Conservation (phyloP, 169 alveolate species). For the Plasmodium blacklocki region DNA sequence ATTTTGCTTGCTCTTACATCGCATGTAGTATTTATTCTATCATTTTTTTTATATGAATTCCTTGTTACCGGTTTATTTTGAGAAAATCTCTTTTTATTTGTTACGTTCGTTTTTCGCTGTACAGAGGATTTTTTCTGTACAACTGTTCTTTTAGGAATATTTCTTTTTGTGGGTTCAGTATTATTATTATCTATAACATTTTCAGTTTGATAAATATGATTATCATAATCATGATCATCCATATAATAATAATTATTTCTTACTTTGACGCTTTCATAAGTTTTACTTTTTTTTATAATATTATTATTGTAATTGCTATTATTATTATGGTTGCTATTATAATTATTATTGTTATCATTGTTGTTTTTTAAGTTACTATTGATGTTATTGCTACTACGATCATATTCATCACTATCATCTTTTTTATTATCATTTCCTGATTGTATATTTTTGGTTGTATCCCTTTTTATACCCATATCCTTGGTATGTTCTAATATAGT, state of each 20-base stretch:
- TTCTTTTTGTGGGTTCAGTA: not conserved
- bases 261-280: slow-evolving; percentile 7
- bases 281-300: slow-evolving; percentile 5
- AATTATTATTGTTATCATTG: too few relatives aligned
- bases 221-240: not conserved
- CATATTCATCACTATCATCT: too few relatives aligned
- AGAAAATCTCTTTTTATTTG: slow-evolving; percentile 8
- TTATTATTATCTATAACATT: not conserved
- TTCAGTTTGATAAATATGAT: not conserved
- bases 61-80: slow-evolving; percentile 25
- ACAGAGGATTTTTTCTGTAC: too few relatives aligned
- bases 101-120: slow-evolving; percentile 10
- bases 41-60: slow-evolving; percentile 21
- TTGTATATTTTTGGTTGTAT: not conserved
- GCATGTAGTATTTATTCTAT: not conserved
- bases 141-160: too few relatives aligned
- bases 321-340: not conserved
- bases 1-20: not conserved
- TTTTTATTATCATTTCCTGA: not conserved
- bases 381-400: too few relatives aligned
- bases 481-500: slow-evolving; percentile 45
- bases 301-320: not conserved
- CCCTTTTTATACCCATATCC: not conserved
- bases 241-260: slow-evolving; percentile 7
- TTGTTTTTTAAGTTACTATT: not conserved